Conservation (phyloP, 2,329 filamentous ascomycete genomes). For the Sporothrix curviconia region DNA sequence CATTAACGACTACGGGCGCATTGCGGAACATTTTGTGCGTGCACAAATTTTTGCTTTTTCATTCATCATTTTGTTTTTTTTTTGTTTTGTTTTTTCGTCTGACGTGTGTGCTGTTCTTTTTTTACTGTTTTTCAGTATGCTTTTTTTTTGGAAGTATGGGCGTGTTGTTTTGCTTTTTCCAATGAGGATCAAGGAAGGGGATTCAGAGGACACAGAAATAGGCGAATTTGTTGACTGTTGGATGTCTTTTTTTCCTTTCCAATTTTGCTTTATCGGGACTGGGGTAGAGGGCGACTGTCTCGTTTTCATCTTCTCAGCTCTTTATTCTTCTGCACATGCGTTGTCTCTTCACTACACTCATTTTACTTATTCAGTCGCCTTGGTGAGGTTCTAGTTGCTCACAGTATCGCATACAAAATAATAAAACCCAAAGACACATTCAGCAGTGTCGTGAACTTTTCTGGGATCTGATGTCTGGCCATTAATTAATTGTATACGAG, state of each 20-base stretch:
- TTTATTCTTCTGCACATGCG: conserved; percentile 1
- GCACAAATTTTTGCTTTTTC: neutral
- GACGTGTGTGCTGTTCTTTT: neutral
- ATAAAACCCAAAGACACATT: neutral
- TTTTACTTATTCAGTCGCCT: neutral
- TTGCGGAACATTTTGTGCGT: conserved; percentile 1
- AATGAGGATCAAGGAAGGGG: neutral
- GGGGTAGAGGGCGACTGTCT: neutral
- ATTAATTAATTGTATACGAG: too few relatives aligned
- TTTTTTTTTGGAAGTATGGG: neutral
- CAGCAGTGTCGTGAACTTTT: too few relatives aligned
- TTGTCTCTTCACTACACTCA: neutral
- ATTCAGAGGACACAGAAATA: neutral
- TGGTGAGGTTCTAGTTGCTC: neutral
- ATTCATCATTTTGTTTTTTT: neutral
- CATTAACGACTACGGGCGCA: neutral
- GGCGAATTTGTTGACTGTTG: conserved; percentile 5
- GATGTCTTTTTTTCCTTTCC: neutral
- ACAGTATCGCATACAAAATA: neutral
- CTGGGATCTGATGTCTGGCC: too few relatives aligned
- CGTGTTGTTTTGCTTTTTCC: neutral
- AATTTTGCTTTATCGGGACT: neutral
- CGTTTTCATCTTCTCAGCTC: neutral
- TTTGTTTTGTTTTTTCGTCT: neutral
- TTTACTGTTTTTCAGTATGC: neutral